phyloP scores from a whole-genome alignment of 2,329 filamentous ascomycete genomes.

The Emmonsiellopsis sp. region DNA sequence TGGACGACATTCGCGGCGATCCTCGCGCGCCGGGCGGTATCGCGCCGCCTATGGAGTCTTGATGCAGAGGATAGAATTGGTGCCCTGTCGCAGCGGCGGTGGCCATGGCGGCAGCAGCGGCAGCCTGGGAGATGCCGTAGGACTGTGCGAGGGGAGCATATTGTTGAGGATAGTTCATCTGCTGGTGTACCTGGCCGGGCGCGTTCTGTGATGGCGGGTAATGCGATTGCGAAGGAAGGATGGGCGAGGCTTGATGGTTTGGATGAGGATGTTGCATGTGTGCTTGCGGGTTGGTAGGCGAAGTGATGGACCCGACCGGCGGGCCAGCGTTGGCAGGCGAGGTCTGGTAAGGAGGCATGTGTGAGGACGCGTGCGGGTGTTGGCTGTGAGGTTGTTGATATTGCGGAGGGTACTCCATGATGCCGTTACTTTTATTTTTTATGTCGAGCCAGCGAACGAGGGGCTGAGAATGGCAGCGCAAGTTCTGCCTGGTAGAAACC shows the following conservation, averaged over 20 bases:
- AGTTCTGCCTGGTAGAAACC: background rate
- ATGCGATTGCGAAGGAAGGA: constrained; percentile 65
- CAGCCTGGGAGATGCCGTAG: constrained; percentile 79
- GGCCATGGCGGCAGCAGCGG: constrained; percentile 87
- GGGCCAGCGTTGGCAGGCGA: constrained; percentile 43
- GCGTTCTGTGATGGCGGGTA: constrained; percentile 56
- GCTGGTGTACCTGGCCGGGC: constrained; percentile 50
- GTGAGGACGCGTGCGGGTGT: constrained; percentile 50
- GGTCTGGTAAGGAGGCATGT: constrained; percentile 54
- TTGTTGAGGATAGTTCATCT: constrained; percentile 71
- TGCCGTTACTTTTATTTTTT: constrained; percentile 5
- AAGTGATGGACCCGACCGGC: constrained; percentile 50
- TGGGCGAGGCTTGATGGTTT: constrained; percentile 65
- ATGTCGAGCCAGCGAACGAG: constrained; percentile 1
- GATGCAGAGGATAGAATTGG: constrained; percentile 61
- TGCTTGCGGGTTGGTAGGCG: constrained; percentile 61
- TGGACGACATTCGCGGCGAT: constrained; percentile 66
- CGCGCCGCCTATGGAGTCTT: constrained; percentile 59
- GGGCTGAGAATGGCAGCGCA: constrained; percentile 5
- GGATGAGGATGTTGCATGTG: constrained; percentile 50
- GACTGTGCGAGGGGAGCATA: constrained; percentile 68
- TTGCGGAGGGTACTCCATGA: constrained; percentile 67
- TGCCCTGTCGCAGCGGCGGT: constrained; percentile 82
- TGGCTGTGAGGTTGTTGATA: constrained; percentile 55
- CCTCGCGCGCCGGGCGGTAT: constrained; percentile 46